Conservation (phyloP, 73 alveolate species). For the Paramecium octaurelia region DNA sequence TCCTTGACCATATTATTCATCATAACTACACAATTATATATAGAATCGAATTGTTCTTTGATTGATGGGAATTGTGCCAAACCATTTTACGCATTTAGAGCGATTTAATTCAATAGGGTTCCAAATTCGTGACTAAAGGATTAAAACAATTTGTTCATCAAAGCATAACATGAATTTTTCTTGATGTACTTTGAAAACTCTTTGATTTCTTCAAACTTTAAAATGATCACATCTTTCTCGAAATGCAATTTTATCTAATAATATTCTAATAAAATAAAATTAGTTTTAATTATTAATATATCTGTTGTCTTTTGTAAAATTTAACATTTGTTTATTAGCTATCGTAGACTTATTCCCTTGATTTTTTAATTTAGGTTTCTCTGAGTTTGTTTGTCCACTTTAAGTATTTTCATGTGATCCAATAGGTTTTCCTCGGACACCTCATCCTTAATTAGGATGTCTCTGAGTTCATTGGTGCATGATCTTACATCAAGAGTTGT, state of each 20-base stretch:
- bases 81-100: neutral
- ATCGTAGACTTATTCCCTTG: neutral
- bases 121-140: conserved; percentile 21
- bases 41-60: neutral
- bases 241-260: neutral
- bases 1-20: conserved; percentile 6
- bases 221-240: neutral
- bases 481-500: neutral
- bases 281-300: neutral
- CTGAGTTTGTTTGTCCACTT: neutral
- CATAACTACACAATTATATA: neutral
- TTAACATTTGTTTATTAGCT: neutral
- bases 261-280: neutral
- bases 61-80: neutral
- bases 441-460: neutral
- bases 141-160: neutral
- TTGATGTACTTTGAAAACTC: neutral
- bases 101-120: neutral
- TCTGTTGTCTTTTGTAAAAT: neutral
- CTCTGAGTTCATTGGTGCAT: neutral
- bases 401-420: neutral
- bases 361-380: neutral
- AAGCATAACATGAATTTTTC: neutral
- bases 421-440: neutral
- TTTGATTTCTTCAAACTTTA: neutral